Percentiles rank a stretch among this genome's conserved stretches.
phyloP scores from a whole-genome alignment of 78 protist species.

The Isochrysis galbana region DNA sequence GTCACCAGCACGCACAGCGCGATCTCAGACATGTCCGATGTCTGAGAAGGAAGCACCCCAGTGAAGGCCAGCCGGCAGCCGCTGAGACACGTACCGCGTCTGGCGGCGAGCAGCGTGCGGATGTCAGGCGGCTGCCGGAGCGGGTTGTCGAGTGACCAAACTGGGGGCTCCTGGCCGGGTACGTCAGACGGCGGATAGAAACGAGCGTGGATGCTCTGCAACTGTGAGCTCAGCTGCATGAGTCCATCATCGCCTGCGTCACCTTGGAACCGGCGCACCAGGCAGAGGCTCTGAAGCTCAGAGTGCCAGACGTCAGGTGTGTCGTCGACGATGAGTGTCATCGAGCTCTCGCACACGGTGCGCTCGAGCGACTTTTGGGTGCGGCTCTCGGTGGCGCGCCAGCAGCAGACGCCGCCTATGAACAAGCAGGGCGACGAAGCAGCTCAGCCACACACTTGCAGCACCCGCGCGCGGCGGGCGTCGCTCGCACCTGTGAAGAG shows the following conservation, averaged over 20 bases:
- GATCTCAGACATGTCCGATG: not conserved
- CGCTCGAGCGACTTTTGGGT: not conserved
- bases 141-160: not conserved
- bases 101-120: not conserved
- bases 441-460: not conserved
- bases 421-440: not conserved
- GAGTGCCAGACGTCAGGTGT: not conserved
- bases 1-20: not conserved
- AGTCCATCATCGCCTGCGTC: not conserved
- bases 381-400: not conserved
- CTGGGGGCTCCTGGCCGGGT: too few species aligned
- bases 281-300: not conserved
- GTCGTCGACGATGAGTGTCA: constrained; percentile 17
- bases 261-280: not conserved
- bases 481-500: not conserved
- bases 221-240: not conserved
- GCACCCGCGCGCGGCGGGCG: not conserved
- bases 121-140: not conserved
- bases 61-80: not conserved
- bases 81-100: not conserved
- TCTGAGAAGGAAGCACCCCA: not conserved
- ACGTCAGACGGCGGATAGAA: not conserved
- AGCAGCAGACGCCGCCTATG: not conserved
- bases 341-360: not conserved
- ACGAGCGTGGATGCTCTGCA: not conserved